Evolutionary conservation across 345 rosid species (phyloP).

Genomic region (Erysimum cheiranthoides): DNA sequence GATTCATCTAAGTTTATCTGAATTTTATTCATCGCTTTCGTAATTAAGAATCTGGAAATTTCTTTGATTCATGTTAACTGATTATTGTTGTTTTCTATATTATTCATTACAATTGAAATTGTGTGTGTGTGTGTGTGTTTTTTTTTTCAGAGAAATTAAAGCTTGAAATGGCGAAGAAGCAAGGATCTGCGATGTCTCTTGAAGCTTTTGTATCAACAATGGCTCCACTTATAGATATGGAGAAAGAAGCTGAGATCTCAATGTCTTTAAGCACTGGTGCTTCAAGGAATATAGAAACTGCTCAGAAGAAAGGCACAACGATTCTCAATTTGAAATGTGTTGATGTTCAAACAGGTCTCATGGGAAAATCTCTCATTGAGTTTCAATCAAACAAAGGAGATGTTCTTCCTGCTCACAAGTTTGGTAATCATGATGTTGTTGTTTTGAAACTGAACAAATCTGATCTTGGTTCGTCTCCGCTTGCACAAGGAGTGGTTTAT

Average conservation of each 20-base stretch:
- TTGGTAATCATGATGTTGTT: slow-evolving; percentile 92
- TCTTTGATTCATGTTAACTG: neutral
- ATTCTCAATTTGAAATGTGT: slow-evolving; percentile 81
- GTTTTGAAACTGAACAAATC: slow-evolving; percentile 86
- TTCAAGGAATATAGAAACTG: slow-evolving; percentile 63
- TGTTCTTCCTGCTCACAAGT: slow-evolving; percentile 96
- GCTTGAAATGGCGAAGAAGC: slow-evolving; percentile 51
- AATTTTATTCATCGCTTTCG: neutral
- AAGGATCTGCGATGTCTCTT: slow-evolving; percentile 59
- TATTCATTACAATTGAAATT: neutral
- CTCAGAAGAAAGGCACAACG: slow-evolving; percentile 77
- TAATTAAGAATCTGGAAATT: neutral
- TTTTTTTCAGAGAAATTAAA: neutral
- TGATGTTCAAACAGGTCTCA: slow-evolving; percentile 82
- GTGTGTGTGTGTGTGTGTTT: neutral
- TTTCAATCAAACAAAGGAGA: slow-evolving; percentile 92
- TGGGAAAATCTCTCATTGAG: slow-evolving; percentile 92
- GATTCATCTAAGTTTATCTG: neutral
- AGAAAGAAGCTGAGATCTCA: slow-evolving; percentile 90
- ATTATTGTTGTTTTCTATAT: neutral
- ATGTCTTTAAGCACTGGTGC: slow-evolving; percentile 73
- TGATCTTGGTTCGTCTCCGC: slow-evolving; percentile 79
- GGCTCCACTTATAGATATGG: slow-evolving; percentile 77
- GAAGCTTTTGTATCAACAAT: slow-evolving; percentile 67
- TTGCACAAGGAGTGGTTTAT: slow-evolving; percentile 97